Evolutionary conservation across 768 basidiomycete genomes (phyloP).

Genomic region (Pleurotus eryngii): DNA sequence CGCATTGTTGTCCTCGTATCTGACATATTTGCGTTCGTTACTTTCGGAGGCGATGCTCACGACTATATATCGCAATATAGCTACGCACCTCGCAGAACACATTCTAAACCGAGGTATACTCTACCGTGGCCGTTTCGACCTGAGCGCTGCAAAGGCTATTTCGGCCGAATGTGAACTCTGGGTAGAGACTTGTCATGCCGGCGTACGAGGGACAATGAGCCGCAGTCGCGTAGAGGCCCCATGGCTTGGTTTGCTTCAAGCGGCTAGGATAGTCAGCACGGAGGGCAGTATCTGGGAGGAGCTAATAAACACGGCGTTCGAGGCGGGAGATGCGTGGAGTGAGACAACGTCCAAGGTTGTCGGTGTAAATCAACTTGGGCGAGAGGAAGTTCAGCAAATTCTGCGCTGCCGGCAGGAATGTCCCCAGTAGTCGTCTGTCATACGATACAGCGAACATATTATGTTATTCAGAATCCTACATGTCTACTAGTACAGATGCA

Average conservation of each 20-base stretch:
- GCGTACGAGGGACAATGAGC: slow-evolving; percentile 35
- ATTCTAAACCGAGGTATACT: slow-evolving; percentile 81
- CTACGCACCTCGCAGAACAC: slow-evolving; percentile 67
- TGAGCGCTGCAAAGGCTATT: slow-evolving; percentile 58
- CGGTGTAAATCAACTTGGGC: slow-evolving; percentile 58
- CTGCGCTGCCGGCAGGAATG: slow-evolving; percentile 43
- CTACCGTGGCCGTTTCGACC: slow-evolving; percentile 68
- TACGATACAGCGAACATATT: too few relatives aligned
- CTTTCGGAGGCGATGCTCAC: slow-evolving; percentile 59
- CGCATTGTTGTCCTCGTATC: slow-evolving; percentile 76
- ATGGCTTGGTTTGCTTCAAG: slow-evolving; percentile 72
- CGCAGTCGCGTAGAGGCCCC: slow-evolving; percentile 62
- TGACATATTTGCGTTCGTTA: slow-evolving; percentile 60
- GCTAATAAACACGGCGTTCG: slow-evolving; percentile 48
- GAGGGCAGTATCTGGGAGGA: slow-evolving; percentile 52
- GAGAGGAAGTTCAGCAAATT: slow-evolving; percentile 58
- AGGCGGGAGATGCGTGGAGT: slow-evolving; percentile 56
- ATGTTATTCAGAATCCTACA: too few relatives aligned
- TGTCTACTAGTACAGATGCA: not conserved
- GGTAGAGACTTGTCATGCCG: slow-evolving; percentile 71
- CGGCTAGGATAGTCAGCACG: slow-evolving; percentile 62
- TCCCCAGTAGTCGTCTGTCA: not conserved
- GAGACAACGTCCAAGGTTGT: slow-evolving; percentile 45
- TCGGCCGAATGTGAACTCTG: slow-evolving; percentile 76
- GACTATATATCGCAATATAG: slow-evolving; percentile 71